Evolutionary conservation across 78 protist genomes (phyloP).

Genomic region (Andalucia godoyi): DNA sequence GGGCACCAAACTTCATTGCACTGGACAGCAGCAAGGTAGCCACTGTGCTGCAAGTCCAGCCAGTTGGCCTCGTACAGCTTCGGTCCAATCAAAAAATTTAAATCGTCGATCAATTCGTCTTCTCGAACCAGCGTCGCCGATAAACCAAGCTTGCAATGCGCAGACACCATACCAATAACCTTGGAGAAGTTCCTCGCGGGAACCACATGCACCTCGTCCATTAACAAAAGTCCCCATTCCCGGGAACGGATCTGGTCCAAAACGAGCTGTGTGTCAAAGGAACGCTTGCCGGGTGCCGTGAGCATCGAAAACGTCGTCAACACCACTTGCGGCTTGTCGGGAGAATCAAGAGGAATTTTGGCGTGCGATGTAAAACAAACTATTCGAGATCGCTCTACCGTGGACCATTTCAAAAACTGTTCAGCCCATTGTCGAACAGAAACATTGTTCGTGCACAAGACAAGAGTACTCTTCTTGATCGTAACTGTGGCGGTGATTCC

Average conservation of each 20-base stretch:
- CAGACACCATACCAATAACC: constrained; percentile 42
- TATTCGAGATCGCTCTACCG: constrained; percentile 29
- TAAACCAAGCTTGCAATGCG: constrained; percentile 95
- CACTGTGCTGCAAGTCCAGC: constrained; percentile 82
- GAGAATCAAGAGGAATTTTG: constrained; percentile 26
- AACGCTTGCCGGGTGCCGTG: constrained; percentile 47
- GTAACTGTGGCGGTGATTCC: constrained; percentile 89
- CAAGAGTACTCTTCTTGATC: constrained; percentile 63
- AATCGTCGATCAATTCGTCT: constrained; percentile 85
- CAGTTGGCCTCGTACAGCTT: constrained; percentile 99
- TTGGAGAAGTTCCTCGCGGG: constrained; percentile 52
- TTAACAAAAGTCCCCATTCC: constrained; percentile 93
- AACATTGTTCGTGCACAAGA: constrained; percentile 73
- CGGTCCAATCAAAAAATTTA: constrained; percentile 95
- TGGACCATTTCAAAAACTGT: constrained; percentile 77
- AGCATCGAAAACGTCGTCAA: constrained; percentile 95
- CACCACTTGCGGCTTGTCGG: constrained; percentile 18
- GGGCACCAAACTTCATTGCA: constrained; percentile 85
- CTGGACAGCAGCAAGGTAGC: constrained; percentile 59
- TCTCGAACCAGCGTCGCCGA: constrained; percentile 95
- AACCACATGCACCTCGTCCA: constrained; percentile 94
- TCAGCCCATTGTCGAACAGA: constrained; percentile 90
- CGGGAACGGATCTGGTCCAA: constrained; percentile 27
- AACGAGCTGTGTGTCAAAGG: constrained; percentile 46
- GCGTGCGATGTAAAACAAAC: constrained; percentile 52